Evolutionary conservation across 306 rosid genomes (phyloP), one percentile per base, ranked within the genome.

Genomic region (Ceratonia siliqua): DNA sequence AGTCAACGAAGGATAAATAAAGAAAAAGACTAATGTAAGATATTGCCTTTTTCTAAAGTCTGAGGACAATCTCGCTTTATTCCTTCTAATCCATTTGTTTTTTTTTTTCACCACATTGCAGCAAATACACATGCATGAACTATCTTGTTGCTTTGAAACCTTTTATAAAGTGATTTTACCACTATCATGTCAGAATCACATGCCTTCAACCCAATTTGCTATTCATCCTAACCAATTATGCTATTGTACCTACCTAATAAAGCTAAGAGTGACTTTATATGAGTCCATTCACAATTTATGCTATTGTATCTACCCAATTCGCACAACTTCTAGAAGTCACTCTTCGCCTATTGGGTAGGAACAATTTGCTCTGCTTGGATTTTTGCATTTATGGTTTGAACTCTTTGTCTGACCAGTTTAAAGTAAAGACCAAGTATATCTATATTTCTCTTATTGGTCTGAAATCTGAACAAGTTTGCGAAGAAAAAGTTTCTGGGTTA

Each of bases 1-100:
- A 69, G 79, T 67, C 84, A 80, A 68, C 38, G 12, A 61, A 25
- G 28, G 52, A 80, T 39, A 32, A n/a, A 43, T 14, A 43, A 70
- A 75, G n/a, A 14, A 22, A 15, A 57, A n/a, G 20, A 38, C n/a
- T 49, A 5, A 45, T 33, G 18, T 59, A 5, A 41, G 46, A 64
- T 57, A 28, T 32, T 67, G 59, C 62, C 8, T 35, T 54, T 36
- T 14, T 48, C 6, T 6, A 18, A 42, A 58, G 49, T 43, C 36
- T 35, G 21, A 52, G 48, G 28, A 38, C 28, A 10, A 48, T 52
- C 41, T 63, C n/a, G 22, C 15, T 68, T 58, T 76, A 18, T 21
- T 42, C 59, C 27, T 27, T 7, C 13, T 33, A 22, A 30, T 14
- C 38, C 2, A 28, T 21, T n/a, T 8, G 3, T 25, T 14, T 15